Conservation (phyloP, 352 stramenopile genomes). For the Phytophthora boehmeriae region DNA sequence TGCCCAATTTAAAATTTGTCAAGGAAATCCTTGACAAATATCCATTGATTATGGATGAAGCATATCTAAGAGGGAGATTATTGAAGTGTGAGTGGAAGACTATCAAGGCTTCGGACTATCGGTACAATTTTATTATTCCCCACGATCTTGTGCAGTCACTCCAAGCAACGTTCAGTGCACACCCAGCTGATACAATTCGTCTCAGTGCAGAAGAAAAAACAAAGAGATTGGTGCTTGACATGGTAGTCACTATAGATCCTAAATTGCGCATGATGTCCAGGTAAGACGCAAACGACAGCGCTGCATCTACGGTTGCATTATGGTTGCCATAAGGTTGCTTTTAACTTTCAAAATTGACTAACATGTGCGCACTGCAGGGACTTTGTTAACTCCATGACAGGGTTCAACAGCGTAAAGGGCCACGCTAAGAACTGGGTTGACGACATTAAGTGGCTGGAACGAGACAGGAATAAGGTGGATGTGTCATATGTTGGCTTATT, state of each 20-base stretch:
- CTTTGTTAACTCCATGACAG: conserved; percentile 4
- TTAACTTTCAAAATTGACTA: too few species aligned
- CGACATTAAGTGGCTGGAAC: conserved; percentile 10
- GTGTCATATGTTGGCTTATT: conserved; percentile 7
- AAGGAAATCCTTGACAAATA: conserved; percentile 14
- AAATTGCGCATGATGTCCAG: too few species aligned
- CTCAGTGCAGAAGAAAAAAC: neutral
- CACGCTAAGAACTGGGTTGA: conserved; percentile 3
- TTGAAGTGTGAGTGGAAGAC: conserved; percentile 12
- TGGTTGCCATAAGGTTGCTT: conserved; percentile 1
- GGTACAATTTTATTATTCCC: conserved; percentile 4
- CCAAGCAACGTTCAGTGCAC: neutral
- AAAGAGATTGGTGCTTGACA: too few species aligned
- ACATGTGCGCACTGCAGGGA: neutral
- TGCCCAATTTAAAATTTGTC: conserved; percentile 12
- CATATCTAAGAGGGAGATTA: neutral
- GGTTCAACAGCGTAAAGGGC: neutral
- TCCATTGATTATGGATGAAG: conserved; percentile 14
- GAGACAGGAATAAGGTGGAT: conserved; percentile 1
- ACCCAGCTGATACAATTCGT: neutral
- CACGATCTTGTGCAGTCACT: neutral
- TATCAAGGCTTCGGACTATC: conserved; percentile 1
- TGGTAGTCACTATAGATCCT: too few species aligned
- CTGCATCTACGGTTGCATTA: conserved; percentile 3
- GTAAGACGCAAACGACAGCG: too few species aligned